These are phyloP conservation scores for Umbelopsis sp. DNA, from an alignment of 192 early-diverging fungal genomes.

Conservation along the genomic window DNA sequence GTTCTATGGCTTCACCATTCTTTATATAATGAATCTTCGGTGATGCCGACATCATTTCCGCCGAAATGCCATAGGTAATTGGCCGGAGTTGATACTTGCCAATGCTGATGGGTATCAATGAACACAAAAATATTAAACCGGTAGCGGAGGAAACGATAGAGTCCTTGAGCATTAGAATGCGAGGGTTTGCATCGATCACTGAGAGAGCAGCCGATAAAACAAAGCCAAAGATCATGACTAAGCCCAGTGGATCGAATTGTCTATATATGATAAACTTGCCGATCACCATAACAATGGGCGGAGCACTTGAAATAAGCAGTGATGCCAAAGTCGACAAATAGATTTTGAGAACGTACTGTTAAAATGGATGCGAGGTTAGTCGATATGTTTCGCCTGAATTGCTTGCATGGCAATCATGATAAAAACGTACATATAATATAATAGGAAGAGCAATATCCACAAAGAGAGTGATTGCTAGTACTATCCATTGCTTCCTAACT, in stretches of 20 bases:
- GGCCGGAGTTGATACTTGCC: conserved; percentile 30
- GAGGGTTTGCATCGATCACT: conserved; percentile 29
- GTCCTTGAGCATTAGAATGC: conserved; percentile 42
- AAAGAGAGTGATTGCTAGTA: neutral
- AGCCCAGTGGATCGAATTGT: conserved; percentile 25
- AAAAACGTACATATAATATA: neutral
- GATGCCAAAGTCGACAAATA: conserved; percentile 28
- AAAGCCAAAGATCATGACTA: conserved; percentile 36
- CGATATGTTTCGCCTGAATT: neutral
- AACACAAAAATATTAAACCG: conserved; percentile 38
- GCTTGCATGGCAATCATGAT: neutral
- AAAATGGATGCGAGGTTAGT: neutral
- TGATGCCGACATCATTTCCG: conserved; percentile 32
- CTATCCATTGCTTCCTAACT: neutral
- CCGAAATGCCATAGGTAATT: conserved; percentile 27
- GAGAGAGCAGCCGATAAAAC: conserved; percentile 32
- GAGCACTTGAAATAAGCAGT: conserved; percentile 39
- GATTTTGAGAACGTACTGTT: conserved; percentile 19
- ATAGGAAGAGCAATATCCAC: conserved; percentile 2
- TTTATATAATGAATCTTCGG: conserved; percentile 21
- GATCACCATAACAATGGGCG: conserved; percentile 27
- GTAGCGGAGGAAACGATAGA: conserved; percentile 34
- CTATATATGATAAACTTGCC: conserved; percentile 16
- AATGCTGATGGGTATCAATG: conserved; percentile 38
- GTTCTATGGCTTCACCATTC: conserved; percentile 25